Percentiles rank a stretch among this genome's conserved stretches.
phyloP scores from a whole-genome alignment of 1,139 yeast genomes.

The Pichia sp. region DNA sequence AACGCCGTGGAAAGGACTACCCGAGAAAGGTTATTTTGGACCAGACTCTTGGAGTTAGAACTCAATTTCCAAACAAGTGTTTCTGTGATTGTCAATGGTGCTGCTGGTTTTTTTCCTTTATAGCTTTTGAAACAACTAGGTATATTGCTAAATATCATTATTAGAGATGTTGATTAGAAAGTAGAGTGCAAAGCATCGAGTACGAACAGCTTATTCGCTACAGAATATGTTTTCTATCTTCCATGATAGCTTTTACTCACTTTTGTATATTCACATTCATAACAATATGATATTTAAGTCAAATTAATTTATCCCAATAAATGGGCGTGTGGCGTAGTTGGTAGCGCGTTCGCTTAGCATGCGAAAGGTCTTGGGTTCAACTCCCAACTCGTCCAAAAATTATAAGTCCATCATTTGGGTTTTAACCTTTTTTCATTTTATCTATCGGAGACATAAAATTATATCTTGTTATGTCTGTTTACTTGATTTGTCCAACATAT shows the following conservation, averaged over 20 bases:
- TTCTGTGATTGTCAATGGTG: too few relatives aligned
- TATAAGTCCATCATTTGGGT: neutral
- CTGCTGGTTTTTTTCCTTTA: neutral
- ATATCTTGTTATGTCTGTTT: too few relatives aligned
- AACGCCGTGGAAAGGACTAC: slow-evolving; percentile 1
- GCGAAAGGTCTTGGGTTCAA: slow-evolving; percentile 67
- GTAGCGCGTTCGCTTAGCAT: slow-evolving; percentile 70
- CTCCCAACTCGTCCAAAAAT: slow-evolving; percentile 57
- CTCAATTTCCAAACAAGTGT: neutral
- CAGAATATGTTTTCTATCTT: too few relatives aligned
- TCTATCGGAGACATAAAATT: neutral
- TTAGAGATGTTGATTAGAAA: too few relatives aligned
- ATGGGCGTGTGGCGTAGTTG: slow-evolving; percentile 70
- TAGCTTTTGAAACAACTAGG: too few relatives aligned
- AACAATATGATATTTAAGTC: neutral
- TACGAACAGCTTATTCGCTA: too few relatives aligned
- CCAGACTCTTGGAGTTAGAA: slow-evolving; percentile 4
- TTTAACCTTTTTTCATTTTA: slow-evolving; percentile 14
- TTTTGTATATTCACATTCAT: too few relatives aligned
- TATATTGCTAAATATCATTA: too few relatives aligned
- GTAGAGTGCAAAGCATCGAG: too few relatives aligned
- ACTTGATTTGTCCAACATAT: neutral
- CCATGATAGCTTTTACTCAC: too few relatives aligned
- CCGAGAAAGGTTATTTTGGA: slow-evolving; percentile 4
- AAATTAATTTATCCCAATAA: neutral